Percentiles rank a stretch among this genome's conserved stretches.
phyloP scores from a whole-genome alignment of 768 basidiomycete genomes.

The Russula brevipes region DNA sequence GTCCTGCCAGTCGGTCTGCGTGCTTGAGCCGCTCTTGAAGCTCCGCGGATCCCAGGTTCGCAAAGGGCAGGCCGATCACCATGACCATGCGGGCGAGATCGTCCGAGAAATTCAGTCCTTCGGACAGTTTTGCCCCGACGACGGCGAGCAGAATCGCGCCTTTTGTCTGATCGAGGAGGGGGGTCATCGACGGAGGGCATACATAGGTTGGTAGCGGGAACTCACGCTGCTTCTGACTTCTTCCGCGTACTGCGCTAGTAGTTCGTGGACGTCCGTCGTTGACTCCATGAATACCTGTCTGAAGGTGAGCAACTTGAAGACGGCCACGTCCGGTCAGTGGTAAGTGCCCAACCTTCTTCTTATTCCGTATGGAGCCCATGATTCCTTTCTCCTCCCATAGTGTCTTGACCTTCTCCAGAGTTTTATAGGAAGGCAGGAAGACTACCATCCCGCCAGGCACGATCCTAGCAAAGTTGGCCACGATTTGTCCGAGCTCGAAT shows the following conservation, averaged over 20 bases:
- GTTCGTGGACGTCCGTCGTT: slow-evolving; percentile 14
- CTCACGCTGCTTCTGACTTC: slow-evolving; percentile 17
- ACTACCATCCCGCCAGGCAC: slow-evolving; percentile 88
- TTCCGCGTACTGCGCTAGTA: slow-evolving; percentile 15
- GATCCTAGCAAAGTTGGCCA: slow-evolving; percentile 73
- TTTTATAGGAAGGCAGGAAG: slow-evolving; percentile 90
- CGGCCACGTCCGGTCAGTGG: neutral
- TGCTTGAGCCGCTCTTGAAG: slow-evolving; percentile 89
- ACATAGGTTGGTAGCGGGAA: neutral
- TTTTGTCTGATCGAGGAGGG: slow-evolving; percentile 24
- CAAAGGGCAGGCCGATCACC: slow-evolving; percentile 87
- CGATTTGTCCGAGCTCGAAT: slow-evolving; percentile 73
- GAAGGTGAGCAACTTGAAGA: neutral
- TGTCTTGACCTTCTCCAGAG: slow-evolving; percentile 60
- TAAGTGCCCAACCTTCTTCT: slow-evolving; percentile 60
- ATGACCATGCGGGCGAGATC: slow-evolving; percentile 72
- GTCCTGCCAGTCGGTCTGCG: slow-evolving; percentile 54
- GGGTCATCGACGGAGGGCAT: neutral
- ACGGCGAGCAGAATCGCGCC: slow-evolving; percentile 91
- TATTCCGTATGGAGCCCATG: slow-evolving; percentile 54
- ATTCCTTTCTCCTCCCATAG: slow-evolving; percentile 62
- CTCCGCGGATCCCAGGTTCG: slow-evolving; percentile 87
- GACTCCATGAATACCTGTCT: slow-evolving; percentile 20
- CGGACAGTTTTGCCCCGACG: slow-evolving; percentile 94
- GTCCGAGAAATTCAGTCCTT: slow-evolving; percentile 64